Evolutionary conservation across 129 eudicot genomes (phyloP), one percentile per base, ranked within the genome.

Genomic region (Artemisia argyi): DNA sequence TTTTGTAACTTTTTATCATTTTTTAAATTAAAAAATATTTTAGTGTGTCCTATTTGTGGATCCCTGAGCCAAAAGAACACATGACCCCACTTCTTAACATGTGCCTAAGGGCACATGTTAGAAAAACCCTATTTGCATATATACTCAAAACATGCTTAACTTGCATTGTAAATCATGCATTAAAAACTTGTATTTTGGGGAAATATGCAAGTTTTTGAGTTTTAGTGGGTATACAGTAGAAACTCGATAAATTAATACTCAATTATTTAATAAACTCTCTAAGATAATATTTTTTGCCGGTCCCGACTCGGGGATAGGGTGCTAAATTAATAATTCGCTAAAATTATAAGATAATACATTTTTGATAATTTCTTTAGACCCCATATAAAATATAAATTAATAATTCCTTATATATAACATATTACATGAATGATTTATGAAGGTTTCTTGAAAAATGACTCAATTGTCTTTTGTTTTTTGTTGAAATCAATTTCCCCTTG

Each of bases 181-280:
- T n/a, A n/a, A n/a, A n/a, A n/a, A n/a, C n/a, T n/a, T n/a, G n/a
- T n/a, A n/a, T n/a, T n/a, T n/a, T n/a, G n/a, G n/a, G n/a, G n/a
- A n/a, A n/a, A n/a, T n/a, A n/a, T n/a, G n/a, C n/a, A n/a, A n/a
- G n/a, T n/a, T n/a, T n/a, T n/a, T n/a, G n/a, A n/a, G n/a, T n/a
- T n/a, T n/a, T n/a, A n/a, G n/a, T n/a, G n/a, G n/a, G n/a, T n/a
- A n/a, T 20, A 20, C 22, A 28, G 49, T 53, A 35, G 49, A 78
- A 61, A 78, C 82, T 78, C 73, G 77, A 71, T 78, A 78, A 71
- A 78, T 71, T 78, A 78, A 78, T 68, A 71, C 67, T 78, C 65
- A 68, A 71, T 71, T 78, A 71, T 39, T 78, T 78, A 72, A 78
- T 78, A 78, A 78, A 78, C 78, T 78, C 74, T 76, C 73, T 66